Percentiles rank a stretch among this genome's conserved stretches.
These are phyloP conservation scores for Stephanodiscus triporus DNA, from an alignment of 108 stramenopile species.

Conservation along the genomic window DNA sequence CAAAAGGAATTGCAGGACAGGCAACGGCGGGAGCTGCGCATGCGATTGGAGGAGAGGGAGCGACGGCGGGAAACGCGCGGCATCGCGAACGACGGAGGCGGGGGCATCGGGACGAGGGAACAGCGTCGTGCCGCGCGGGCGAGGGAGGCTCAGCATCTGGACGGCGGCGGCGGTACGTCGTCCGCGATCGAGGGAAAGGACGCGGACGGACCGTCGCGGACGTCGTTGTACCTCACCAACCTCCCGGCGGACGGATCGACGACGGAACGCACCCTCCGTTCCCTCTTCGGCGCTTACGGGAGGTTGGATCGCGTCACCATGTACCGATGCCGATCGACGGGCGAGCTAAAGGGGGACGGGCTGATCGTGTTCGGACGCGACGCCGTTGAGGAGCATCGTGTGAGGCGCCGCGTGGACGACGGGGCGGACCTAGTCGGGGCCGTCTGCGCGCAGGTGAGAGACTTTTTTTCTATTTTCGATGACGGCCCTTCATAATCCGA, in stretches of 20 bases:
- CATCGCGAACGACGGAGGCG: conserved; percentile 34
- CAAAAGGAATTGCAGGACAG: conserved; percentile 45
- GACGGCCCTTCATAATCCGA: too few species aligned
- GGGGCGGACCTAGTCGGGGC: conserved; percentile 49
- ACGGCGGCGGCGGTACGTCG: background rate
- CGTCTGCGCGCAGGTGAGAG: conserved; percentile 79
- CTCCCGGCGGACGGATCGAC: conserved; percentile 70
- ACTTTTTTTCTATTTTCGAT: background rate
- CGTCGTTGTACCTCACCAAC: conserved; percentile 73
- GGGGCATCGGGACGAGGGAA: conserved; percentile 69
- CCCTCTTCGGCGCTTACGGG: conserved; percentile 68
- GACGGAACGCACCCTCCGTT: conserved; percentile 48
- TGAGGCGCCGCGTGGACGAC: conserved; percentile 12
- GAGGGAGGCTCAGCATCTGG: conserved; percentile 17
- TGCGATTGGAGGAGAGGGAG: conserved; percentile 22
- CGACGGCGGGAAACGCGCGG: conserved; percentile 20
- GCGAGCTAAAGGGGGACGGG: conserved; percentile 76
- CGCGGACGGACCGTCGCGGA: conserved; percentile 7
- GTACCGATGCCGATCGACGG: conserved; percentile 63
- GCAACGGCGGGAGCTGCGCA: conserved; percentile 19
- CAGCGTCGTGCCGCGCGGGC: conserved; percentile 47
- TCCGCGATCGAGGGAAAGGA: background rate
- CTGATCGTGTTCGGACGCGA: conserved; percentile 66
- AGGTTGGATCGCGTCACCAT: conserved; percentile 67
- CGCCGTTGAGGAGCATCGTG: conserved; percentile 10